Evolutionary conservation across 164 flowering plant genomes (phyloP), one percentile per base, ranked within the genome.

Genomic region (Buxus sempervirens): DNA sequence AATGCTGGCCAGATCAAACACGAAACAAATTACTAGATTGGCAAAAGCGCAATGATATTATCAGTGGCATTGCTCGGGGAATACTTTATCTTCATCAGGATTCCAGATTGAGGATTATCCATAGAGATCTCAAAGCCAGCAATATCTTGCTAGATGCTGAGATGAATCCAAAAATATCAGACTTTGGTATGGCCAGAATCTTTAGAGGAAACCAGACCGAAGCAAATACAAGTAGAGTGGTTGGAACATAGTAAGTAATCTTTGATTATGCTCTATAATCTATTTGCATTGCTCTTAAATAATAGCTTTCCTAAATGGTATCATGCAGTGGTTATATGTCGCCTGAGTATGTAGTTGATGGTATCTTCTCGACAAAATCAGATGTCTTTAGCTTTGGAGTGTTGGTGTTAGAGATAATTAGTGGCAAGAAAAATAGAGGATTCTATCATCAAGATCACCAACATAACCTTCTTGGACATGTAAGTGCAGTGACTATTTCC

Each of bases 371-470:
- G 13, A 63, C 67, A 19, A 85, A 82, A 72, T 83, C 88, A 0
- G 90, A 83, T 64, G 84, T 87, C 21, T 87, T 72, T 27, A 84
- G 92, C 73, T 83, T 81, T 51, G 92, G 89, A 0, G 84, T 85
- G 15, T 28, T 85, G 2, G 62, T 85, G 21, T 59, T 87, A 14
- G 91, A 87, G 77, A 74, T 83, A n/a, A 69, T 84, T 4, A 80
- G 81, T 62, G 88, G 89, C 1, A 77, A 65, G 73, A 88, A 60
- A 74, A 88, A 82, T 54, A 78, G 82, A 55, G 80, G 80, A 22
- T 81, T 78, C 63, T 22, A 56, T 55, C 69, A 72, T 22, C 67
- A 75, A 10, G 69, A 74, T 1, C 68, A 72, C 45, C 64, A 71
- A 32, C 78, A 41, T 15, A 81, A 79, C 38, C 85, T 87, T 68